Percentiles rank a stretch among this genome's conserved stretches.
phyloP scores from a whole-genome alignment of 225 moss, liverwort and hornwort species.

The Asterella californica region DNA sequence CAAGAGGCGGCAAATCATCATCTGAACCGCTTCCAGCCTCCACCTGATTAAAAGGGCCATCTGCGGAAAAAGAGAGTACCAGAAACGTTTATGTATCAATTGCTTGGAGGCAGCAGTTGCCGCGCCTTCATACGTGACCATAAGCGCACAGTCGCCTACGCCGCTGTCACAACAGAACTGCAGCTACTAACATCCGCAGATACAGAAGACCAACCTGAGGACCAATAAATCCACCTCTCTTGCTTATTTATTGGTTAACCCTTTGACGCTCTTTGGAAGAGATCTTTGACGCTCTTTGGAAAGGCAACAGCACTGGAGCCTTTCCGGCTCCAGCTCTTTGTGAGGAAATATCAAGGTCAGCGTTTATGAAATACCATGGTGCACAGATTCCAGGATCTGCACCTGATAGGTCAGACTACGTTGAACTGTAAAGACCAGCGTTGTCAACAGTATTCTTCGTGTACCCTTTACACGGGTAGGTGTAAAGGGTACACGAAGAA shows the following conservation, averaged over 20 bases:
- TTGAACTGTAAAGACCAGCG: too few species aligned
- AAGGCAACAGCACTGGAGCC: background rate
- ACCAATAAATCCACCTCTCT: background rate
- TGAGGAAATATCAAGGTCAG: background rate
- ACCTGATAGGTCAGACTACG: too few species aligned
- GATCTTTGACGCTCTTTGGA: background rate
- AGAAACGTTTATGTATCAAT: background rate
- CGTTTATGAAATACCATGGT: too few species aligned
- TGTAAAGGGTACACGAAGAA: too few species aligned
- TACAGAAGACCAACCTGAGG: background rate
- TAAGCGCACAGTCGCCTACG: background rate
- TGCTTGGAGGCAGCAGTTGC: background rate
- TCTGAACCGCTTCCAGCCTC: slow-evolving; percentile 46
- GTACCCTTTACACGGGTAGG: too few species aligned
- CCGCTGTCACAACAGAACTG: background rate
- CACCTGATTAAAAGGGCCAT: background rate
- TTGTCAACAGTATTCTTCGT: too few species aligned
- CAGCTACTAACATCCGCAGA: background rate
- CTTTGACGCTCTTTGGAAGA: background rate
- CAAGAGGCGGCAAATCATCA: slow-evolving; percentile 78
- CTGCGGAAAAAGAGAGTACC: background rate
- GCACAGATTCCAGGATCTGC: too few species aligned
- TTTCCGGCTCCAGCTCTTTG: background rate
- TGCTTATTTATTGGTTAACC: background rate
- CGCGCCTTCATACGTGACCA: background rate